A percentile compares a stretch with the other conserved stretches of the same genome.
Evolutionary conservation across 129 eudicot species (phyloP).

Genomic region (Centaurea solstitialis): DNA sequence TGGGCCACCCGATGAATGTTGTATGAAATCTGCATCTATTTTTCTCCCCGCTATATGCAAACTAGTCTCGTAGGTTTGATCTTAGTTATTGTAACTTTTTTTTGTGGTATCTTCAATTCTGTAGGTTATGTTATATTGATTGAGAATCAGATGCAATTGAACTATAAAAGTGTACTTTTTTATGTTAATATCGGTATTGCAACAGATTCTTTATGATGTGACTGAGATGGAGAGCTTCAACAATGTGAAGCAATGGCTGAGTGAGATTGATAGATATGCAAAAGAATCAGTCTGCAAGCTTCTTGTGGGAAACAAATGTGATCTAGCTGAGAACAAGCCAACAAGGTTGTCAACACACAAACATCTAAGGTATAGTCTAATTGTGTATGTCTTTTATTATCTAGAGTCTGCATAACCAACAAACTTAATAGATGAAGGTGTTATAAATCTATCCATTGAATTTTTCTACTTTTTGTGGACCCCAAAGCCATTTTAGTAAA

Average conservation of each 20-base stretch:
- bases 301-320: no score
- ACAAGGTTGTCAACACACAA: no score
- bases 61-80: no score
- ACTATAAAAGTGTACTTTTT: conserved; percentile 16
- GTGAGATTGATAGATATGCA: conserved; percentile 96
- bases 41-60: no score
- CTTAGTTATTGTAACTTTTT: not conserved
- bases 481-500: no score
- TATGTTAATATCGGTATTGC: no score
- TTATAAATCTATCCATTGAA: not conserved
- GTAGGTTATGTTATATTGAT: not conserved
- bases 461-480: no score
- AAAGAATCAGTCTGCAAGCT: conserved; percentile 88
- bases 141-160: conserved; percentile 5
- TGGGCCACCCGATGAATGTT: no score
- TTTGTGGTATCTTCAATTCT: not conserved
- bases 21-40: no score
- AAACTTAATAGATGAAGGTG: not conserved
- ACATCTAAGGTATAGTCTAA: conserved; percentile 34
- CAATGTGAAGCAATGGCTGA: conserved; percentile 97
- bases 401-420: not conserved
- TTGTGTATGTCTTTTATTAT: not conserved
- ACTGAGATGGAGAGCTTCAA: conserved; percentile 99
- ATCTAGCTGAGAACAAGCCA: no score
- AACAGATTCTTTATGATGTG: conserved; percentile 91